Base-by-base conservation (phyloP, 495 filamentous ascomycete genomes). In the Hypomontagnella submonticulosa region DNA sequence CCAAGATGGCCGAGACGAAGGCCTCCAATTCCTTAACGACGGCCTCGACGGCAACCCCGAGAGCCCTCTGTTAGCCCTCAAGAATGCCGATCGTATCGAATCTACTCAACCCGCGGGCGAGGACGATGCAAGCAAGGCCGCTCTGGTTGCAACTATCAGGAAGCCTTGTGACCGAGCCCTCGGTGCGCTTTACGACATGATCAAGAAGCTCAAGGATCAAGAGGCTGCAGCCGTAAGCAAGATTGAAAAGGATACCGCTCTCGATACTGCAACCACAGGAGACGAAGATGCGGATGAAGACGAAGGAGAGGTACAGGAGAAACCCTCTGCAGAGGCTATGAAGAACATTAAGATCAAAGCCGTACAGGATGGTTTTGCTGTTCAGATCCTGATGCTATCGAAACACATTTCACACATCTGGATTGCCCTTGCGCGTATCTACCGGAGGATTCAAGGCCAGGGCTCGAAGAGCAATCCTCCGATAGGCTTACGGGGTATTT, bases 371-470 rank as follows among this genome's bases (percentile, higher is more conserved):
- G 87, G 87, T 0, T 88, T 88, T 66, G 84, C 83, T 4, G 84
- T 85, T 3, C 91, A 96, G 66, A 88, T 88, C 20, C 84, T 87
- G 15, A 76, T 90, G 7, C 78, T 97, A 12, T 90, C 87, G 12
- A 88, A 88, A 61, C 90, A 89, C 0, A 85, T 98, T 46, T 93
- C 96, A 0, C 93, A 91, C 71, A 89, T 89, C 13, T 99, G 95
- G 95, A 94, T 99, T 71, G 91, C 92, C 23, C 80, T 97, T 36
- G 96, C 97, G 82, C 89, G 95, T 44, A 88, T 92, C 12, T 95
- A 97, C 87, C 89, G 96, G 43, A 92, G 95, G 42, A 84, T 99
- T 30, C 92, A 97, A 74, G 95, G 95, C 49, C 96, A 97, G 71
- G 93, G 93, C 40, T 70, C 73, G 7, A 88, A 87, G 65, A 85